These are phyloP conservation scores for Penicillium sp. DNA, from an alignment of 2,329 filamentous ascomycete genomes.

Conservation along the genomic window DNA sequence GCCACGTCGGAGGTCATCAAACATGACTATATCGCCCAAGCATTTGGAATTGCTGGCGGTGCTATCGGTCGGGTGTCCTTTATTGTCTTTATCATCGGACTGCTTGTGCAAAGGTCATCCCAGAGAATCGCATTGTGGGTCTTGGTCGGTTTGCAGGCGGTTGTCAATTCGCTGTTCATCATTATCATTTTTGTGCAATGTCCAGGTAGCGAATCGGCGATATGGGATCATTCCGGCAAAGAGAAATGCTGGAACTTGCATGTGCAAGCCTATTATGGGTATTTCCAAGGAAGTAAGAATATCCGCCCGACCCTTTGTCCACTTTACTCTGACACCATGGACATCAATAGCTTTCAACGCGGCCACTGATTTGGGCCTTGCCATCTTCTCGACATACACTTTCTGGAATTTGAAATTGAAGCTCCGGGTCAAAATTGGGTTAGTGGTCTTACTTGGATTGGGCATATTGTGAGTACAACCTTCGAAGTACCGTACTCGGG, in stretches of 20 bases:
- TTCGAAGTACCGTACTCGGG: too few species aligned
- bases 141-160: slow-evolving; percentile 20
- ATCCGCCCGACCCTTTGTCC: not conserved
- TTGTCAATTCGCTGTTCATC: slow-evolving; percentile 23
- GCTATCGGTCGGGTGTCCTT: slow-evolving; percentile 24
- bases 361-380: slow-evolving; percentile 33
- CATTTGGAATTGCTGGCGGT: slow-evolving; percentile 23
- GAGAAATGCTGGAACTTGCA: slow-evolving; percentile 21
- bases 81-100: slow-evolving; percentile 21
- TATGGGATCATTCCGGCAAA: slow-evolving; percentile 21
- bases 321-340: not conserved
- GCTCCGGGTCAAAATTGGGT: slow-evolving; percentile 28
- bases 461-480: slow-evolving; percentile 29
- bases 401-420: slow-evolving; percentile 36
- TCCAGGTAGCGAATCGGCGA: slow-evolving; percentile 19
- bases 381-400: slow-evolving; percentile 27
- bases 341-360: slow-evolving; percentile 25
- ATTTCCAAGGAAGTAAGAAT: slow-evolving; percentile 28
- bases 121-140: slow-evolving; percentile 21
- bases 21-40: slow-evolving; percentile 27
- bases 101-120: slow-evolving; percentile 18
- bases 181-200: slow-evolving; percentile 28
- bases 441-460: slow-evolving; percentile 29
- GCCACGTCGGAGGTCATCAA: slow-evolving; percentile 18
- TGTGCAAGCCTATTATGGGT: slow-evolving; percentile 28